Base-by-base conservation (phyloP, 1,139 yeast genomes). In the Hemisphaericaspora xylofermentans region DNA sequence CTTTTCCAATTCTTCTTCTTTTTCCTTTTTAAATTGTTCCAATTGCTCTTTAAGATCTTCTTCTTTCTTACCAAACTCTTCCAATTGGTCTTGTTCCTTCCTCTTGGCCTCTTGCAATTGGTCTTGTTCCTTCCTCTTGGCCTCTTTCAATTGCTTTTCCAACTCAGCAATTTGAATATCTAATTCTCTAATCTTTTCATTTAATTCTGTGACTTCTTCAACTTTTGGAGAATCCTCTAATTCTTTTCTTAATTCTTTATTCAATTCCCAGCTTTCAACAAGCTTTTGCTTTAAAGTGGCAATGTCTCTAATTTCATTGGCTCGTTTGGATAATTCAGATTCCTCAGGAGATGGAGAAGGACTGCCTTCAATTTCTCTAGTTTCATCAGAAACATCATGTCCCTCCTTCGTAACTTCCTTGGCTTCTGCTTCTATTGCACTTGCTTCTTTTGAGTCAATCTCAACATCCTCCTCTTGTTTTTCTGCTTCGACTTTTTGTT, bases 131-230 rank as follows among this genome's bases (percentile, higher is more conserved):
- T 25, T 14, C 12, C 12, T 40, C 15, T 35, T 29, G 13, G 25
- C 21, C 7, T 12, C 25, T n/a, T 35, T 21, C 5, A 39, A 38
- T 10, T 35, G n/a, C 18, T 37, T 14, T 15, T 38, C 36, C 14
- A 38, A 22, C 16, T 13, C 7, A 8, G 26, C 17, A 17, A 43
- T 36, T 30, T 39, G 39, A 2, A 19, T 14, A 12, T 39, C 22
- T 26, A 33, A 17, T n/a, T 28, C 18, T 24, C 24, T 10, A 16
- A 32, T 26, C 6, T 14, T 29, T 2, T 15, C 35, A 14, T 39
- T 18, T 10, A 35, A 27, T 21, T 33, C 19, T 6, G 14, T 22
- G 18, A 33, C 22, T 29, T 35, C 22, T 6, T 14, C 13, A 8
- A 19, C 24, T 6, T 19, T 14, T 19, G 17, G 8, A 10, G 17